Evolutionary conservation across 2,329 filamentous ascomycete genomes (phyloP), one percentile per base, ranked within the genome.

Genomic region (Bimuria novae-zelandiae): DNA sequence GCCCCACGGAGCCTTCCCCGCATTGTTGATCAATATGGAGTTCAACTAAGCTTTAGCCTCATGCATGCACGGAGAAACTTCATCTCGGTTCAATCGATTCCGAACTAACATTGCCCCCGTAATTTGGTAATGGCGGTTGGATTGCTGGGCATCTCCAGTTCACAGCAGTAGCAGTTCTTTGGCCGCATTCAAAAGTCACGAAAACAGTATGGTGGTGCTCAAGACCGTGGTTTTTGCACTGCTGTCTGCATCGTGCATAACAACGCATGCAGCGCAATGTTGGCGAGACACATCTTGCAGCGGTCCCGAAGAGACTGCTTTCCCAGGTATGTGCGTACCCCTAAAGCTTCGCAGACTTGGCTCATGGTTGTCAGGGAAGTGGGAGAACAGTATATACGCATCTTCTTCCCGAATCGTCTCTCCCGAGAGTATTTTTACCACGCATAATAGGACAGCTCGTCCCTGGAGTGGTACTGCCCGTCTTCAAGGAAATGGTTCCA

Each of bases 361-460:
- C 40, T 50, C 11, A 50, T 19, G 2, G 16, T 30, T 4, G 4
- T 35, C 77, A 2, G 84, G 84, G 0, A 69, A 71, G 14, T 87
- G 84, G 84, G 80, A 87, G 27, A 67, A 75, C 1, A 81, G 84
- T 59, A 86, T 83, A 43, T 84, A 79, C 58, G 79, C 84, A 1
- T 83, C 84, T 0, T 50, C 72, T 5, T 80, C 80, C 2, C 75
- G 84, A 30, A 80, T 68, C 4, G 76, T 84, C 2, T 62, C 65
- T 3, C 84, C 84, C 1, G 68, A 68, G 37, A 75, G 69, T 14
- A 72, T 79, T 17, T 72, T 81, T 3, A 73, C 73, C 3, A 63
- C 72, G 1, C 62, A 60, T 3, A 74, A 63, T 49, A 72, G 61
- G 41, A 67, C 56, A 22, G 42, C 53, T 32, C 66, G 65, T 4